Evolutionary conservation across 495 filamentous ascomycete species (phyloP).

Genomic region (Talaromyces borbonicus): DNA sequence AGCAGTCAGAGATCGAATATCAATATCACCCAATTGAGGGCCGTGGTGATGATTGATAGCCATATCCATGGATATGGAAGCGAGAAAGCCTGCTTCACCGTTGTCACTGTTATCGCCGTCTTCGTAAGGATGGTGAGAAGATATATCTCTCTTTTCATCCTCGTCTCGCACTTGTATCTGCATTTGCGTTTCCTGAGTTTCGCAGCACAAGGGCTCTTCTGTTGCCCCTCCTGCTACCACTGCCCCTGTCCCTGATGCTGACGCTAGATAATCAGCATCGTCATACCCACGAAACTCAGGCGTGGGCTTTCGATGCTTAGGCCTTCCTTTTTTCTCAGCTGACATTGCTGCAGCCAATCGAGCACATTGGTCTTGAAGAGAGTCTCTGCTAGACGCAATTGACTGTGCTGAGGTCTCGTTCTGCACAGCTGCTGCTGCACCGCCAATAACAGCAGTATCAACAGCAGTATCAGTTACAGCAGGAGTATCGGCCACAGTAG

Average conservation of each 20-base stretch:
- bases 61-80: background rate
- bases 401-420: background rate
- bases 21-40: constrained; percentile 1
- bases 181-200: too few relatives aligned
- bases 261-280: constrained; percentile 1
- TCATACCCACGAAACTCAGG: background rate
- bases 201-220: too few relatives aligned
- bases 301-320: background rate
- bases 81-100: background rate
- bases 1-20: constrained; percentile 7
- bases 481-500: too few relatives aligned
- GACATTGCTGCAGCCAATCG: background rate
- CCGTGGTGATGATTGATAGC: background rate
- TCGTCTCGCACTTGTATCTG: too few relatives aligned
- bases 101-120: background rate
- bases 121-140: background rate
- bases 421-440: background rate
- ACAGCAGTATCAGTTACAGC: too few relatives aligned
- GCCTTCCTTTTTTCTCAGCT: background rate
- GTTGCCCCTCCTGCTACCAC: too few relatives aligned
- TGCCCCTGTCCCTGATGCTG: background rate
- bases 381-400: background rate
- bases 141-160: background rate
- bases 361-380: background rate
- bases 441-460: background rate